phyloP scores from a whole-genome alignment of 2,329 filamentous ascomycete genomes.

The Phaeophleospora eucalypticola region DNA sequence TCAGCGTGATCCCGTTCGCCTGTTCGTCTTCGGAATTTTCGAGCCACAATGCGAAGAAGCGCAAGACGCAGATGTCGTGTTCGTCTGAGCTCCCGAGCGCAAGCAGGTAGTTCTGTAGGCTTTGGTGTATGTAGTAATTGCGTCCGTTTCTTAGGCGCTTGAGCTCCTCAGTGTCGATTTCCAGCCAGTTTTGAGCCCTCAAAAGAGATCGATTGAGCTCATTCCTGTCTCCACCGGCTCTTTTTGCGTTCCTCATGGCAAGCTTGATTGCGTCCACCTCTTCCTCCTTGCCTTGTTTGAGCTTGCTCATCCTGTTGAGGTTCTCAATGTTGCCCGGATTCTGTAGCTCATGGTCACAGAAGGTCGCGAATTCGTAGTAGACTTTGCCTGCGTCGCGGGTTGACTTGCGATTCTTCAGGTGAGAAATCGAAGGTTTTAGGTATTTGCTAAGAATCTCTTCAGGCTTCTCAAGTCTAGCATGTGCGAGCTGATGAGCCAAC shows the following conservation, averaged over 20 bases:
- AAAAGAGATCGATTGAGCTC: slow-evolving; percentile 56
- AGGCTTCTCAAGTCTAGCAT: slow-evolving; percentile 85
- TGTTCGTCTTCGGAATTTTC: slow-evolving; percentile 72
- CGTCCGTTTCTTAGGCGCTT: slow-evolving; percentile 71
- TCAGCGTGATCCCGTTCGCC: slow-evolving; percentile 72
- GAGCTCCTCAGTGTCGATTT: slow-evolving; percentile 85
- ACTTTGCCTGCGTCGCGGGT: slow-evolving; percentile 78
- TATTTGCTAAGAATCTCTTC: slow-evolving; percentile 86
- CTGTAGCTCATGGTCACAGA: slow-evolving; percentile 91
- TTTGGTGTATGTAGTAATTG: slow-evolving; percentile 78
- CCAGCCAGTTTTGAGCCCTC: slow-evolving; percentile 81
- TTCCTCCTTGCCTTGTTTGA: slow-evolving; percentile 74
- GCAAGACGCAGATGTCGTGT: slow-evolving; percentile 82
- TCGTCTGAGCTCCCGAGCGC: slow-evolving; percentile 80
- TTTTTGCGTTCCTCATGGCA: slow-evolving; percentile 46
- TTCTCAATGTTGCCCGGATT: slow-evolving; percentile 82
- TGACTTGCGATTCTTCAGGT: slow-evolving; percentile 64
- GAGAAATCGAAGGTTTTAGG: slow-evolving; percentile 75
- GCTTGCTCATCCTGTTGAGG: slow-evolving; percentile 70
- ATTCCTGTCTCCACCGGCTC: slow-evolving; percentile 46
- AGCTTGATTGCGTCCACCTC: slow-evolving; percentile 72
- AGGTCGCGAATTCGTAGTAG: slow-evolving; percentile 89
- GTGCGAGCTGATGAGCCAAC: slow-evolving; percentile 81
- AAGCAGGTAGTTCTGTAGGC: slow-evolving; percentile 87
- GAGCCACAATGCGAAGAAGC: slow-evolving; percentile 92